Base-by-base conservation (phyloP, 768 basidiomycete genomes). In the Pulveroboletus frians region DNA sequence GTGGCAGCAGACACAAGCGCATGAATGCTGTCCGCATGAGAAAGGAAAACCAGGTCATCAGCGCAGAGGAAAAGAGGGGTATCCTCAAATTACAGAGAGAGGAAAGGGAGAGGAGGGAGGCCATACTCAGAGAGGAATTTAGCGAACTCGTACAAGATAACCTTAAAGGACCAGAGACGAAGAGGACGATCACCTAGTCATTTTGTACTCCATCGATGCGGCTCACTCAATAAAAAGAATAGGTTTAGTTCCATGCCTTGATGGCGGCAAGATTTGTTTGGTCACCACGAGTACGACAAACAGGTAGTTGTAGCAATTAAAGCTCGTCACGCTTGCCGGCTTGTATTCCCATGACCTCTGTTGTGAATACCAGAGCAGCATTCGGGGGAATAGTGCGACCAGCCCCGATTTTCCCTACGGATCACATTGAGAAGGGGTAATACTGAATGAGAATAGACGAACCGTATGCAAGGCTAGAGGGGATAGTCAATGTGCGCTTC, bases 21-120 rank as follows among this genome's bases (percentile, higher is more conserved):
- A 99, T 99, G 96, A 99, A 98, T 58, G 95, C 96, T 1, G 95
- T 99, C 38, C 88, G 96, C 52, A 89, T 99, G 83, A 76, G 95
- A 64, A 98, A 98, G 76, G 96, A 99, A 75, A 97, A 99, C 73
- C 96, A 99, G 71, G 94, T 98, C 55, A 99, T 99, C 65, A 91
- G 87, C 60, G 93, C 95, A 2, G 96, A 98, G 71, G 96, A 99
- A 77, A 98, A 98, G 77, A 73, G 96, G 30, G 90, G 92, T 31
- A 94, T 98, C 50, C 65, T 98, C 65, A 95, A 96, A 71, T 62
- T 97, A 68, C 95, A 97, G 71, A 87, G 76, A 65, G 95, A 97
- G 67, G 96, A 99, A 72, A 81, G 88, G 67, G 84, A 86, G 69
- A 83, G 94, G 71, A 79, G 92, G 60, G 96, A 99, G 71, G 75